Base-by-base conservation (phyloP, 768 basidiomycete species). In the Lactarius deliciosus region DNA sequence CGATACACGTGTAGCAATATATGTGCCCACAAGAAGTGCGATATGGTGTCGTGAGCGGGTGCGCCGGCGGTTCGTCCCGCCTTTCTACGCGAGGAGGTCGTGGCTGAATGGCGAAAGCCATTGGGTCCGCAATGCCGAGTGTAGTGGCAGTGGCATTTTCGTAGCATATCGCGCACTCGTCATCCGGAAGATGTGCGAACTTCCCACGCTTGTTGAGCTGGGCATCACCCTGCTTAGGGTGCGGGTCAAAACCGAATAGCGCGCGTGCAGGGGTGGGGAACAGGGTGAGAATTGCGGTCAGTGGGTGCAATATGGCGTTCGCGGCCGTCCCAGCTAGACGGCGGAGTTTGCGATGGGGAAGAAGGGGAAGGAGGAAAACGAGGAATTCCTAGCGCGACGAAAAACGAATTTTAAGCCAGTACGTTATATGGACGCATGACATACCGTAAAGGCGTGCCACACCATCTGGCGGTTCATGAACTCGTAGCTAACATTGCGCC, bases 391-490 rank as follows among this genome's bases (percentile, higher is more conserved):
- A 40, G 69, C 34, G 47, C 40, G 55, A 22, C 20, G 36, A 25
- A 15, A 40, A 40, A 15, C 22, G 47, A 25, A 13, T 47, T 45
- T 3, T 8, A 20, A 0, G 45, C 20, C n/a, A 11, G 8, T 20
- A 47, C 15, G 38, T 40, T 5, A 10, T 40, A 2, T 38, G 10
- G 3, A 38, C 38, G 40, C 50, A 59, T 53, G 25, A 41, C 92
- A 63, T 73, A 96, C 96, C 8, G 97, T 98, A 76, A 98, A 96
- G 0, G 94, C 92, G 74, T 96, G 93, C 97, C 97, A 99, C 63
- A 99, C 97, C 85, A 99, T 92, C 76, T 98, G 96, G 71, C 97
- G 91, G 73, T 98, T 98, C 93, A 98, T 96, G 73, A 95, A 98
- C 74, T 98, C 97, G 77, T 97, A 99, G 73, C 92, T 96, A 60